A percentile compares a stretch with the other conserved stretches of the same genome.
Evolutionary conservation across 2,329 filamentous ascomycete species (phyloP).

Genomic region (Davidsoniella virescens): DNA sequence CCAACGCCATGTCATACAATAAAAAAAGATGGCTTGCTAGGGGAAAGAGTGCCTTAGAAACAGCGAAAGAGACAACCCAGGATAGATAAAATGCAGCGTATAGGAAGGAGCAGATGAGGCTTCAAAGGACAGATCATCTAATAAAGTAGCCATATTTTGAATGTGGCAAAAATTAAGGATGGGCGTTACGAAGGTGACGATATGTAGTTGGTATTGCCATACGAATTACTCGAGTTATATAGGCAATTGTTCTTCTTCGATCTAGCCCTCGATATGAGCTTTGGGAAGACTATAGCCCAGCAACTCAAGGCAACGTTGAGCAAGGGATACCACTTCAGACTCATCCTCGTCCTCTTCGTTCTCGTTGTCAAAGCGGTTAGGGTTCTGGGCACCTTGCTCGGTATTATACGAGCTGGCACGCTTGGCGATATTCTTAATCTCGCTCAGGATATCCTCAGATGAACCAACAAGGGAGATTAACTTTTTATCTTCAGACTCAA

Average conservation of each 20-base stretch:
- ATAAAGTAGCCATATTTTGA: not conserved
- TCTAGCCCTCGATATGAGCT: constrained; percentile 63
- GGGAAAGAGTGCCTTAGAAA: not conserved
- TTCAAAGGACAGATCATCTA: too few relatives aligned
- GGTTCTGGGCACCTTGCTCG: too few relatives aligned
- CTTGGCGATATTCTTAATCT: constrained; percentile 83
- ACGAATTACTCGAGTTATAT: too few relatives aligned
- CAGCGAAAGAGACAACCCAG: constrained; percentile 1
- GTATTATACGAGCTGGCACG: constrained; percentile 24
- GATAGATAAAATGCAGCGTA: constrained; percentile 13
- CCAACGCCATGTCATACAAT: constrained; percentile 11
- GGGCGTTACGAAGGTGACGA: not conserved
- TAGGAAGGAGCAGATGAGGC: not conserved
- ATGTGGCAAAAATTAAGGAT: not conserved
- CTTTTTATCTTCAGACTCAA: constrained; percentile 85
- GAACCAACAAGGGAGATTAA: constrained; percentile 80
- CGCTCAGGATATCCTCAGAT: constrained; percentile 77
- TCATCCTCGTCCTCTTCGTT: constrained; percentile 69
- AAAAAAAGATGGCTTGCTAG: constrained; percentile 1
- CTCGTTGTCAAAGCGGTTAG: too few relatives aligned
- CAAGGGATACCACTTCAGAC: constrained; percentile 80
- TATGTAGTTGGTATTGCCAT: too few relatives aligned
- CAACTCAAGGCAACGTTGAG: constrained; percentile 76
- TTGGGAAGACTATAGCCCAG: constrained; percentile 62
- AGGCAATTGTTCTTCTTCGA: not conserved